These are phyloP conservation scores for Suillus occidentalis DNA, from an alignment of 768 basidiomycete genomes.

Conservation along the genomic window DNA sequence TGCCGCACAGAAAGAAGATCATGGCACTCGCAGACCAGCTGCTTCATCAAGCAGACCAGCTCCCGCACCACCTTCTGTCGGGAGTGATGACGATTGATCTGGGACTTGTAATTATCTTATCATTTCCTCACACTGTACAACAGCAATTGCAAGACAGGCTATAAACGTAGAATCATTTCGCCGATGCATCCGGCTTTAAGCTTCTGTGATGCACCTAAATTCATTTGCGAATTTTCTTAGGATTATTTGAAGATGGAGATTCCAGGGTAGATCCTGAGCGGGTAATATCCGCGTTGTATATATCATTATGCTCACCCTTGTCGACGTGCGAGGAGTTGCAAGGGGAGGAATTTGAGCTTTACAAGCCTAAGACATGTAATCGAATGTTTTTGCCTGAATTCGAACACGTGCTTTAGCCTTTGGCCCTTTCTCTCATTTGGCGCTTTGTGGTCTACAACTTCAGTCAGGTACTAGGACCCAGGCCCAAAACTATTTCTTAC, in stretches of 20 bases:
- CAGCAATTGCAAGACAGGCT: conserved; percentile 11
- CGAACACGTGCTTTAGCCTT: conserved; percentile 10
- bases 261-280: not conserved
- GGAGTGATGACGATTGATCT: conserved; percentile 53
- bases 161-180: not conserved
- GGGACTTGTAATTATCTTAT: conserved; percentile 9
- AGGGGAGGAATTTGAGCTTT: not conserved
- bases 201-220: not conserved
- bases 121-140: conserved; percentile 22
- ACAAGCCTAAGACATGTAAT: not conserved
- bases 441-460: not conserved
- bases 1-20: conserved; percentile 69
- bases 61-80: conserved; percentile 36
- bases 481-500: conserved; percentile 12
- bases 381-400: conserved; percentile 18
- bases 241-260: not conserved
- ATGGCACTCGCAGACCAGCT: conserved; percentile 49
- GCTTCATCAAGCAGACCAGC: conserved; percentile 48
- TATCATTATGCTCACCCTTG: not conserved
- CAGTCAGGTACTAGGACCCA: not conserved
- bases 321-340: not conserved
- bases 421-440: conserved; percentile 19
- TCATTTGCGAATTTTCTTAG: not conserved
- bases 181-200: not conserved
- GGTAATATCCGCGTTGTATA: not conserved